Evolutionary conservation across 164 flowering plant species (phyloP), one percentile per base, ranked within the genome.

Genomic region (Annona squamosa): DNA sequence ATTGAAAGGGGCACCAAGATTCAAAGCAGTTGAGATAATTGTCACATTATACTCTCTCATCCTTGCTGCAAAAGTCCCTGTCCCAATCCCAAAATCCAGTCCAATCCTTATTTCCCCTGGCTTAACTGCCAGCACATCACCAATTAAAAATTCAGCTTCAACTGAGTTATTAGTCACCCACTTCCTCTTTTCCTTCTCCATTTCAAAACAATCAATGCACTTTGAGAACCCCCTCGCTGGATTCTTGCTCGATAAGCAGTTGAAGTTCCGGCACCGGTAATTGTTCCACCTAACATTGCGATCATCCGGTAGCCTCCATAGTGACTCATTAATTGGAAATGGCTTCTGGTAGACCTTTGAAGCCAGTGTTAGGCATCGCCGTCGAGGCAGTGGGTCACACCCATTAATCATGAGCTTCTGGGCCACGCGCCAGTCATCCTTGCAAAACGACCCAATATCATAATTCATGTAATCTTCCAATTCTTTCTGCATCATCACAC

Each of bases 1-100:
- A 77, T 67, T 92, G 79, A 91, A 95, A 5, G 99, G 99, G 3
- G 98, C 98, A 9, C 97, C 97, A n/a, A 91, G 85, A 76, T 95
- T 95, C 0, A 92, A 73, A 63, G 98, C 94, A 18, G 97, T 91
- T 4, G 97, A 77, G 71, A 91, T 77, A 63, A 95, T 82, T 19
- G 96, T 89, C 16, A 92, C 91, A 77, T 91, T 89, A 2, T 78
- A 77, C 74, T 93, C 98, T 79, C 83, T 87, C 98, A 95, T 95
- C 74, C 97, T 85, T 2, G 97, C 98, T 59, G 97, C 98, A 81
- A 95, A 93, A 56, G 87, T 89, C 2, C 97, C 97, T 0, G 98
- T 92, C 2, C 92, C 91, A 4, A 92, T 77, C 3, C 97, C 88
- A 46, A 78, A 85, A 65, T 95, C 99, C 43, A 95, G 81, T 0